Base-by-base conservation (phyloP, 73 alveolate genomes). In the Stentor roeselii region DNA sequence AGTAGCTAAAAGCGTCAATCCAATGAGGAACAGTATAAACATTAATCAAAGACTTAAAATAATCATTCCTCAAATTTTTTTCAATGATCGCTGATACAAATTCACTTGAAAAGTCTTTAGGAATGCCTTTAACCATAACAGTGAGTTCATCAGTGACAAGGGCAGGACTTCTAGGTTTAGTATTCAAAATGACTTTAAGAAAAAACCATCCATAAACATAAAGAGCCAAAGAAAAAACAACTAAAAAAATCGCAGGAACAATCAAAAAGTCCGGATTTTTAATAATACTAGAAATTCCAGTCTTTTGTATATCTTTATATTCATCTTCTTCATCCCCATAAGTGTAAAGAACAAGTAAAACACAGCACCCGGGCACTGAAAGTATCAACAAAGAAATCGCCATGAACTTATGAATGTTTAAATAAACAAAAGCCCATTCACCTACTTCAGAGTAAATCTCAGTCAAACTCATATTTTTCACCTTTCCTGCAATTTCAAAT, bases 171-270 rank as follows among this genome's bases (percentile, higher is more conserved):
- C 21, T 6, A 50, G 67, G 21, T 50, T 21, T 6, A 6, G 21
- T 6, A 50, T 50, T 50, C 21, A 11, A 11, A 50, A 21, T 50
- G 6, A 11, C 21, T 50, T 50, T 50, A 21, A 50, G 6, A 11
- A 50, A 50, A 50, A 11, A 50, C 30, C 6, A 50, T 50, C 67
- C 67, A 50, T 11, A 50, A 11, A 50, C 21, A 67, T 67, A 67
- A 30, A 67, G 11, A n/a, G 34, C 80, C 15, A 67, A n/a, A 21
- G 80, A 67, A 32, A 67, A 67, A 67, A 67, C 34, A 67, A 67
- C 21, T 30, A 67, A 14, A 67, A 21, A 67, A 67, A 67, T 21
- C 37, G 41, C 80, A 0, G 80, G 80, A 30, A 40, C 80, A n/a
- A 67, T 0, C 3, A 67, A 40, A 36, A n/a, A 21, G 37, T 67